Conservation (phyloP, 2,329 filamentous ascomycete genomes). For the Claviceps arundinis region DNA sequence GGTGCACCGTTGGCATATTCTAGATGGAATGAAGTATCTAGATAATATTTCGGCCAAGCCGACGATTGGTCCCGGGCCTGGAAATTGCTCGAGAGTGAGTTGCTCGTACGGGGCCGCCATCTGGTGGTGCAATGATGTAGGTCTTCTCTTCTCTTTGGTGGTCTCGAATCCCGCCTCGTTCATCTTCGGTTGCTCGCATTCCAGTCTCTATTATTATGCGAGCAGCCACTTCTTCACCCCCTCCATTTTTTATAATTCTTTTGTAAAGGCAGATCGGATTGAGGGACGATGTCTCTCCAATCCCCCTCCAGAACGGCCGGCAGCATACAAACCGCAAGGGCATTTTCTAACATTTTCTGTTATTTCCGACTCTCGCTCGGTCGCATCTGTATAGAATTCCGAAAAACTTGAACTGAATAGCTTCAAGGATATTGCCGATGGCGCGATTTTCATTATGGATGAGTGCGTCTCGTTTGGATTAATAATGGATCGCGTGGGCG, state of each 20-base stretch:
- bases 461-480: background rate
- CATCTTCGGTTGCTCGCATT: too few species aligned
- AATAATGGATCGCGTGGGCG: background rate
- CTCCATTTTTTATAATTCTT: too few species aligned
- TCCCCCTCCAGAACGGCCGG: too few species aligned
- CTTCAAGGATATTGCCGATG: background rate
- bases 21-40: background rate
- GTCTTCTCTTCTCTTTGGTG: background rate
- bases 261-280: too few species aligned
- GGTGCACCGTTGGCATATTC: background rate
- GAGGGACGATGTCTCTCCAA: too few species aligned
- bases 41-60: background rate
- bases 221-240: too few species aligned
- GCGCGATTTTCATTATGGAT: background rate
- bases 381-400: background rate
- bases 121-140: slow-evolving; percentile 5
- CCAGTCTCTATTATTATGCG: too few species aligned
- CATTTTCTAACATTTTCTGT: too few species aligned
- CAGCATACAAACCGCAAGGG: too few species aligned
- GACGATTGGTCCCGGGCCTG: background rate
- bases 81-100: background rate
- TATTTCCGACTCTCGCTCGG: too few species aligned
- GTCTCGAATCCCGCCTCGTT: background rate
- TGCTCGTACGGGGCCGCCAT: background rate
- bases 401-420: background rate